Percentiles rank a stretch among this genome's conserved stretches.
Evolutionary conservation across 768 basidiomycete species (phyloP).

Genomic region (Pleurotus ostreatus): DNA sequence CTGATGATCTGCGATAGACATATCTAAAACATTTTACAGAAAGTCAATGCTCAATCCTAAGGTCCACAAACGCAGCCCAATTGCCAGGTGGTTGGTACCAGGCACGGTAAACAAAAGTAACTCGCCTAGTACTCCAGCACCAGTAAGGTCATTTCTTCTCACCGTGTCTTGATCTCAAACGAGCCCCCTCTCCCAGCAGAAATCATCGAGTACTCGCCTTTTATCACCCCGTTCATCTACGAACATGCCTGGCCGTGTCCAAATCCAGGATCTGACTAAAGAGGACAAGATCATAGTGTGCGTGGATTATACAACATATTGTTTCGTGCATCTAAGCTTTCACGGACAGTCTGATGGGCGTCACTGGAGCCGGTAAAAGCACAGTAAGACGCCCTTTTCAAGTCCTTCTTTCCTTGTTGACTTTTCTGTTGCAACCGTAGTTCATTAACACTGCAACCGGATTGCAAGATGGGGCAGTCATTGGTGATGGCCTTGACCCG

Average conservation of each 20-base stretch:
- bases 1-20: background rate
- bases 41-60: background rate
- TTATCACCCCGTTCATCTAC: background rate
- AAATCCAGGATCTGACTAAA: too few species aligned
- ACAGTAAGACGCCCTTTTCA: slow-evolving; percentile 10
- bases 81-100: too few species aligned
- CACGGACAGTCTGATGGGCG: slow-evolving; percentile 18
- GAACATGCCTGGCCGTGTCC: background rate
- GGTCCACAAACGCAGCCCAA: too few species aligned
- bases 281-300: slow-evolving; percentile 5
- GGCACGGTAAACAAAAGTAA: background rate
- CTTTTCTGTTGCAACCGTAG: slow-evolving; percentile 8
- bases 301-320: background rate
- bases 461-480: slow-evolving; percentile 7
- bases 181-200: background rate
- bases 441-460: slow-evolving; percentile 22
- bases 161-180: background rate
- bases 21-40: background rate
- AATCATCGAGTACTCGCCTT: background rate
- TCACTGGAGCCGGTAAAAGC: slow-evolving; percentile 21
- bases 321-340: background rate
- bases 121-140: background rate
- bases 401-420: background rate
- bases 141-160: background rate
- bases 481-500: slow-evolving; percentile 18